Evolutionary conservation across 352 stramenopile species (phyloP).

Genomic region (Globisporangium alternatum): DNA sequence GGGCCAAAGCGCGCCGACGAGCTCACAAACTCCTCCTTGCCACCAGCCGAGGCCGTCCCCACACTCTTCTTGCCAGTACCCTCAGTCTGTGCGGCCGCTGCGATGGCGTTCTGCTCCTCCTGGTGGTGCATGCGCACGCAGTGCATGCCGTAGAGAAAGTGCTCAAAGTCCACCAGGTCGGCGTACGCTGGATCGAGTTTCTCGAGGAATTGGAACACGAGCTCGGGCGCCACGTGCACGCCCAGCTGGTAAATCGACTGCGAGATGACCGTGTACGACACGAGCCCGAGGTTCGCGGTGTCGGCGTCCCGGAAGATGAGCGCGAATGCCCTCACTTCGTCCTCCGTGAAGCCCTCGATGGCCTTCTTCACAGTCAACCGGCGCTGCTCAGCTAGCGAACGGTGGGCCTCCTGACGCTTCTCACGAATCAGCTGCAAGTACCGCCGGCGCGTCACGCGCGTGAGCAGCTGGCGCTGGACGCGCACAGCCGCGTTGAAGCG

Average conservation of each 20-base stretch:
- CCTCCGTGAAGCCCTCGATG: slow-evolving; percentile 58
- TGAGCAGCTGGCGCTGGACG: slow-evolving; percentile 62
- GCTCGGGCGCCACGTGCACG: slow-evolving; percentile 42
- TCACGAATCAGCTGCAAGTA: slow-evolving; percentile 50
- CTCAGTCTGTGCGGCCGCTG: slow-evolving; percentile 1
- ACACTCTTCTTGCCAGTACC: not conserved
- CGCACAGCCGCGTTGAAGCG: slow-evolving; percentile 62
- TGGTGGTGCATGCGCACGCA: slow-evolving; percentile 67
- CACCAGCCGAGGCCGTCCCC: not conserved
- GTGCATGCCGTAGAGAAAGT: slow-evolving; percentile 83
- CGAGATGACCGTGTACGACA: slow-evolving; percentile 65
- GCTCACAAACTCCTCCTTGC: slow-evolving; percentile 52
- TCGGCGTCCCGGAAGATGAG: slow-evolving; percentile 65
- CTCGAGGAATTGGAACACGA: slow-evolving; percentile 47
- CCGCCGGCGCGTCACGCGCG: slow-evolving; percentile 41
- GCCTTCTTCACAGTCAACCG: slow-evolving; percentile 44
- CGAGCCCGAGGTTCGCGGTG: slow-evolving; percentile 53
- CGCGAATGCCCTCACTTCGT: slow-evolving; percentile 62
- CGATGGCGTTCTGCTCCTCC: slow-evolving; percentile 29
- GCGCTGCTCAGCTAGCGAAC: slow-evolving; percentile 29
- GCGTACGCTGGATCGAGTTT: slow-evolving; percentile 65
- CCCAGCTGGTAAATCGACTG: slow-evolving; percentile 75
- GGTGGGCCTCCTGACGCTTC: slow-evolving; percentile 42
- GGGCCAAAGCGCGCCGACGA: slow-evolving; percentile 55
- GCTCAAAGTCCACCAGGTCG: slow-evolving; percentile 77